Base-by-base conservation (phyloP, 139 green algal species). In the Chlorella ohadii region DNA sequence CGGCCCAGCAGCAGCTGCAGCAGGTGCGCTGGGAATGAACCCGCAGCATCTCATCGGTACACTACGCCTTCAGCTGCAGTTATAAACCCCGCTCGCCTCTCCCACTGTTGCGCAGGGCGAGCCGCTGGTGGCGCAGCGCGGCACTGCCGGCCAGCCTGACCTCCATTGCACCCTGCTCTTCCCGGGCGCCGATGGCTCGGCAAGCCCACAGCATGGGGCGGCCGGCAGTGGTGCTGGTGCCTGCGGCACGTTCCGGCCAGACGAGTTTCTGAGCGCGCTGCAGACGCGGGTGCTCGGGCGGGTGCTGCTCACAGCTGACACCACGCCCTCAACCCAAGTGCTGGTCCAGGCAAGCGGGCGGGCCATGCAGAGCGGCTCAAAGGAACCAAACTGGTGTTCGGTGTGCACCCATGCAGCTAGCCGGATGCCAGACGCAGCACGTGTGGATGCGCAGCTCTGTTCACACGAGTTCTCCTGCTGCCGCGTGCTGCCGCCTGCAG, bases 301-400 rank as follows among this genome's bases (percentile, higher is more conserved):
- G 19, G 56, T 88, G 33, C 70, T 96, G 72, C 71, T 95, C 51
- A 70, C 77, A 0, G 85, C 92, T 47, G 67, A 36, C 0, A 55
- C 79, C 25, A 71, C 93, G 12, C 22, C 83, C 0, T 96, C 93
- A 19, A 97, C 94, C 25, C 93, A 95, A 77, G 87, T 80, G 31
- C 57, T 89, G 25, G 47, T 94, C 19, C 90, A 94, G 72, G 84
- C 51, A 59, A 59, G 51, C 44, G 9, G 7, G 44, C 7, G 44
- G 44, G n/a, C n/a, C n/a, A 51, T 51, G 44, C 44, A 51, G 44
- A 51, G n/a, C n/a, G n/a, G n/a, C n/a, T n/a, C n/a, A n/a, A n/a
- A n/a, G n/a, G n/a, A n/a, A n/a, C n/a, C n/a, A n/a, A n/a, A n/a
- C n/a, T n/a, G n/a, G n/a, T n/a, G n/a, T n/a, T n/a, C n/a, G n/a